These are phyloP conservation scores for Coelastrella sp. DNA, from an alignment of 139 green algal genomes.

Conservation along the genomic window DNA sequence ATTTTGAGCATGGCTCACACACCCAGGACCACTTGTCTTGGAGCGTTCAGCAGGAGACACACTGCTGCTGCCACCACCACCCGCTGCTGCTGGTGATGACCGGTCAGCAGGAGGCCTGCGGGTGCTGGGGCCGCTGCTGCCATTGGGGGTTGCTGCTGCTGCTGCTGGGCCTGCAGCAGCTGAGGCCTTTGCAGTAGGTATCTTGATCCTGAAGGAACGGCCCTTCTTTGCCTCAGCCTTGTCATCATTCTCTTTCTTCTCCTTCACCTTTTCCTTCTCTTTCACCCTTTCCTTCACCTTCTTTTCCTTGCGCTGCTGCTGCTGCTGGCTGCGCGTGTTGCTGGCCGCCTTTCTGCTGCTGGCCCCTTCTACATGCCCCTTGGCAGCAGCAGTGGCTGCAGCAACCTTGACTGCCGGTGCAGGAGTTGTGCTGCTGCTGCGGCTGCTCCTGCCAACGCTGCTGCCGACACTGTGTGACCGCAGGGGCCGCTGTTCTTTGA, in stretches of 20 bases:
- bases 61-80: no score
- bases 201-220: background rate
- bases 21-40: background rate
- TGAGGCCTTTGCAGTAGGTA: background rate
- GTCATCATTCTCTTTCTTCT: background rate
- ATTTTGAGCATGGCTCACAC: slow-evolving; percentile 1
- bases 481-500: background rate
- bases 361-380: background rate
- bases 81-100: background rate
- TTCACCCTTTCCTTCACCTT: background rate
- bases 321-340: background rate
- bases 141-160: background rate
- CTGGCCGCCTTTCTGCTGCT: background rate
- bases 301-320: background rate
- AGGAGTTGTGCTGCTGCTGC: background rate
- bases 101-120: background rate
- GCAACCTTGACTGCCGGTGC: background rate
- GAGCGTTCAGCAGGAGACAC: no score
- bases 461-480: background rate
- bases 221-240: background rate
- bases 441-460: background rate
- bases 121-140: background rate
- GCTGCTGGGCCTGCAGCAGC: background rate
- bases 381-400: background rate
- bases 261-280: background rate